phyloP scores from a whole-genome alignment of 169 alveolate species.

The Plasmodium gallinaceum region DNA sequence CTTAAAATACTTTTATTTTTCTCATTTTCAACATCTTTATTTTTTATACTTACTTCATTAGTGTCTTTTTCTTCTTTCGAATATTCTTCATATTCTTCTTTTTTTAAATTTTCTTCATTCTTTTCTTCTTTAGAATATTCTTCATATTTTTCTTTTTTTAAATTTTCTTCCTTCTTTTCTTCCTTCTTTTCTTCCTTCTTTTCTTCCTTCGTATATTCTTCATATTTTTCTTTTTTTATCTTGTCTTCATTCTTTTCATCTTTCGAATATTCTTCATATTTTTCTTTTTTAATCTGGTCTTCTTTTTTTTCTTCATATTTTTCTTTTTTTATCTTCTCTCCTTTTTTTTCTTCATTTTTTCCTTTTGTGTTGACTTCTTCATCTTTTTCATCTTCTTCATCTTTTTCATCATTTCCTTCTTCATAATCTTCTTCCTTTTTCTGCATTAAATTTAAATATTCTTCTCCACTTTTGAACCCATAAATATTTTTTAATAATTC shows the following conservation, averaged over 20 bases:
- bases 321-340: background rate
- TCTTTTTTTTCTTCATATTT: background rate
- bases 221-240: background rate
- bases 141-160: background rate
- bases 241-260: background rate
- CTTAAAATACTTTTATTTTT: background rate
- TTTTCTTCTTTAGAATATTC: background rate
- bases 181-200: background rate
- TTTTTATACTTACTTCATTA: background rate
- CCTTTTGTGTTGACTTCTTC: constrained; percentile 2
- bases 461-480: constrained; percentile 25
- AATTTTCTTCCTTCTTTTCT: background rate
- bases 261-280: background rate
- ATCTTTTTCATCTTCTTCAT: background rate
- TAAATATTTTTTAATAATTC: constrained; percentile 36
- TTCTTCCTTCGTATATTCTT: background rate
- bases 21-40: background rate
- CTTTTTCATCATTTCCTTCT: constrained; percentile 19
- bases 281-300: constrained; percentile 6
- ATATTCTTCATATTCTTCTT: background rate
- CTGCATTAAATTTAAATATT: constrained; percentile 29
- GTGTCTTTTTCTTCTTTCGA: constrained; percentile 3
- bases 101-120: background rate
- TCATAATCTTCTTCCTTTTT: constrained; percentile 11
- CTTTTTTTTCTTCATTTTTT: background rate